Base-by-base conservation (phyloP, 1,284 basidiomycete species). In the Rhodotorula sp. region DNA sequence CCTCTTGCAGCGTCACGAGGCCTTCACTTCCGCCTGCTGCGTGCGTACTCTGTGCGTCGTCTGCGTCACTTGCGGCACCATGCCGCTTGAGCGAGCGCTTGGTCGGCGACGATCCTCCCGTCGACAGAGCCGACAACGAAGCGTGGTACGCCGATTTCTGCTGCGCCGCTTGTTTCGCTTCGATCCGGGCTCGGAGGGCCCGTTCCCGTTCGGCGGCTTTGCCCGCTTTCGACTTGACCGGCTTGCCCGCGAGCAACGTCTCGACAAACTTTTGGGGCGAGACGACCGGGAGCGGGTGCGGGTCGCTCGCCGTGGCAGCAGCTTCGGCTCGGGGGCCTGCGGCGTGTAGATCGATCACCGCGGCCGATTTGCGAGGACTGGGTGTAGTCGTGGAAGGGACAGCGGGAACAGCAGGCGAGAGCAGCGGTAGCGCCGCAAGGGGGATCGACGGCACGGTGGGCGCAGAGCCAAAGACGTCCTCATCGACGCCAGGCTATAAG, bases 11-110 rank as follows among this genome's bases (percentile, higher is more conserved):
- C 14, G 55, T 48, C 20, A 66, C 42, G 14, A 58, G 55, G 6
- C 62, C 65, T 15, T 42, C 29, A 18, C 33, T 55, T 17, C 29
- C 29, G 26, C 26, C n/a, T 24, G 22, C 33, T 6, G 37, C 6
- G 46, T 20, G 37, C 8, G 12, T 6, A 24, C 29, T 20, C 15
- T 56, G 48, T 22, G 22, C 33, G 12, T 45, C 53, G 10, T 24
- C 37, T 20, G 7, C 57, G 6, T 17, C 49, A 49, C 24, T 24
- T n/a, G 30, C 4, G 15, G 46, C 26, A 30, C 37, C 60, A 29
- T 68, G 68, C 6, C 44, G 69, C 45, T 73, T 73, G 26, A 75
- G 60, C 8, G 62, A 69, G 6, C 70, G 67, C 54, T 72, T 70
- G 20, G 68, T 62, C 29, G 67, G 68, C 22, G 62, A 70, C 14